These are phyloP conservation scores for Phtheirospermum japonicum DNA, from an alignment of 257 asterid species.

Conservation along the genomic window DNA sequence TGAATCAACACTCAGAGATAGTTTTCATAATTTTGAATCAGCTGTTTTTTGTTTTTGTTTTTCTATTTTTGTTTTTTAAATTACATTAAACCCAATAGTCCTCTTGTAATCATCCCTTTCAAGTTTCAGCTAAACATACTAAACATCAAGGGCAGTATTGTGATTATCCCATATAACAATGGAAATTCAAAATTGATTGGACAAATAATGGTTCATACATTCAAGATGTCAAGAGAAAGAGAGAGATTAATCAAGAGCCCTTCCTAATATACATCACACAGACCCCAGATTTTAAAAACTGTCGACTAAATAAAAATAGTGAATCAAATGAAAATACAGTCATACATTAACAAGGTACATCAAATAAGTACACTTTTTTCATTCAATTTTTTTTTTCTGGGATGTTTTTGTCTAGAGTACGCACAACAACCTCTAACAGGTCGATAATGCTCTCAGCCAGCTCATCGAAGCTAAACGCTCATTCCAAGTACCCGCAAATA, in stretches of 20 bases:
- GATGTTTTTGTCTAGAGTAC: constrained; percentile 19
- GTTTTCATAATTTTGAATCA: too few relatives aligned
- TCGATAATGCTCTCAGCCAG: constrained; percentile 20
- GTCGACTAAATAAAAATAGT: constrained; percentile 6
- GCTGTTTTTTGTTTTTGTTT: too few relatives aligned
- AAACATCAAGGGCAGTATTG: not conserved
- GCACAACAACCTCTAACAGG: constrained; percentile 14
- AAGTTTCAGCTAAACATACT: too few relatives aligned
- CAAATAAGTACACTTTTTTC: constrained; percentile 27
- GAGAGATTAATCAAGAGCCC: too few relatives aligned
- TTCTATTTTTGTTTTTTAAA: too few relatives aligned
- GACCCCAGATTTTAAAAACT: not conserved
- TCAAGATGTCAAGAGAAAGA: too few relatives aligned
- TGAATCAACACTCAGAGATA: too few relatives aligned
- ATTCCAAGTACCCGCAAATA: constrained; percentile 15
- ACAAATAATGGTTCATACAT: too few relatives aligned
- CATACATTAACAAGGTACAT: constrained; percentile 32
- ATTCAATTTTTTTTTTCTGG: constrained; percentile 6
- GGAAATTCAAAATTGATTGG: not conserved
- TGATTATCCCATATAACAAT: not conserved
- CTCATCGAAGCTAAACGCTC: constrained; percentile 19
- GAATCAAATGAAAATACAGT: constrained; percentile 25
- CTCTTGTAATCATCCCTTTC: too few relatives aligned
- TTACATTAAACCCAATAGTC: too few relatives aligned
- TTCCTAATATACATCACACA: not conserved